Conservation (phyloP, 2,329 filamentous ascomycete species). For the Cryphonectria naterciae region DNA sequence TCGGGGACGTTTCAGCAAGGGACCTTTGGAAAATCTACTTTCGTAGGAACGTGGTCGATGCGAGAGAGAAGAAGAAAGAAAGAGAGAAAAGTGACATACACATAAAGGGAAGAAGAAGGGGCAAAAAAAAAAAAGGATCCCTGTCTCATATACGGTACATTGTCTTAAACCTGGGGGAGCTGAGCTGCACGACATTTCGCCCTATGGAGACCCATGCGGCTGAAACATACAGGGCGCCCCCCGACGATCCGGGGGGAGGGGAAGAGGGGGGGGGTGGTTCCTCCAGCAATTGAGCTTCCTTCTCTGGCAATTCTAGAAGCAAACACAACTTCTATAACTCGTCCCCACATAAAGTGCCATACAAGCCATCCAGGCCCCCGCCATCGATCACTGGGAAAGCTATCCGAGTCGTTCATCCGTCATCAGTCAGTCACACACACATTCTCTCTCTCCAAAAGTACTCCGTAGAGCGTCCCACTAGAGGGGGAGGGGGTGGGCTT, state of each 20-base stretch:
- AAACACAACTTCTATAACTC: too few species aligned
- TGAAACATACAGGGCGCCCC: constrained; percentile 14
- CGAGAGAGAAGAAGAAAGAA: not conserved
- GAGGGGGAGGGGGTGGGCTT: not conserved
- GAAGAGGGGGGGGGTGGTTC: too few species aligned
- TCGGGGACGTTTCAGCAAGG: not conserved
- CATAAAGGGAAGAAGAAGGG: not conserved
- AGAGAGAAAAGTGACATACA: not conserved
- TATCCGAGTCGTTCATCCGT: not conserved
- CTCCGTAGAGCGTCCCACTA: not conserved
- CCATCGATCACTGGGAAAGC: not conserved
- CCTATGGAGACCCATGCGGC: constrained; percentile 11
- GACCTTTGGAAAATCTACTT: not conserved
- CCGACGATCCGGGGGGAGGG: not conserved
- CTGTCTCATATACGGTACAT: not conserved
- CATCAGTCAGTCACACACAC: not conserved
- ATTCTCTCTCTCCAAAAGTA: not conserved
- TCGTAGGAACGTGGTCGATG: not conserved
- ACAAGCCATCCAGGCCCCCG: not conserved
- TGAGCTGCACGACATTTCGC: constrained; percentile 16
- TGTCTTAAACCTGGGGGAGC: not conserved
- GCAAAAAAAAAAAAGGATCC: not conserved
- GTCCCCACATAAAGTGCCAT: constrained; percentile 3
- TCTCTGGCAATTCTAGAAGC: not conserved
- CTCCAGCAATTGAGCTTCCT: not conserved